These are phyloP conservation scores for Xerocomus minutiporus DNA, from an alignment of 1,284 basidiomycete species.

Conservation along the genomic window DNA sequence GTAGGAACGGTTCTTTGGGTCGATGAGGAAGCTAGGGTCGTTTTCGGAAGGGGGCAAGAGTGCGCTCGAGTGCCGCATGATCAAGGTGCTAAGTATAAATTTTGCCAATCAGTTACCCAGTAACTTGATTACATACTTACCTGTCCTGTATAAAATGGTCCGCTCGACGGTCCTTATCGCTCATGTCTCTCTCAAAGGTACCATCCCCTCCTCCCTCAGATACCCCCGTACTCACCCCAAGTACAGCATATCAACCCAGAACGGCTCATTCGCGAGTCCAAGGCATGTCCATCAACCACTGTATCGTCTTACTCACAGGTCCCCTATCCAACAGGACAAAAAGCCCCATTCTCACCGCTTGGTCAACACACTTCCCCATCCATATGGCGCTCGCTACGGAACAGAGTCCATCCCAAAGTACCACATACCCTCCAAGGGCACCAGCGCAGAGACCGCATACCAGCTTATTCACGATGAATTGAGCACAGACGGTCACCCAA, in stretches of 20 bases:
- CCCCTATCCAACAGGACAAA: conserved; percentile 40
- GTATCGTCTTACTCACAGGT: conserved; percentile 1
- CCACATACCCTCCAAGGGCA: conserved; percentile 58
- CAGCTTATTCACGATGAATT: conserved; percentile 86
- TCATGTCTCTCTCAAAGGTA: conserved; percentile 51
- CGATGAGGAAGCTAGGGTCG: conserved; percentile 57
- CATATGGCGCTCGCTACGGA: conserved; percentile 65
- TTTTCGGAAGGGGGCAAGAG: conserved; percentile 38
- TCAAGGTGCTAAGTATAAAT: not conserved
- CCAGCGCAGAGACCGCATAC: conserved; percentile 58
- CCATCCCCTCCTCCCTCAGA: not conserved
- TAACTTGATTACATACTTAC: not conserved
- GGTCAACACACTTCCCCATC: conserved; percentile 35
- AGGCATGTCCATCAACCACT: conserved; percentile 33
- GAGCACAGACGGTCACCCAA: conserved; percentile 59
- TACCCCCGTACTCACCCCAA: not conserved
- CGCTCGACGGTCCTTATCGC: not conserved
- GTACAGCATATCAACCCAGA: conserved; percentile 62
- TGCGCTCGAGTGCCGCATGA: conserved; percentile 23
- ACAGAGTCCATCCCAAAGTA: conserved; percentile 65
- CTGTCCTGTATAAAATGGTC: not conserved
- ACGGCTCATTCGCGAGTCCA: conserved; percentile 51
- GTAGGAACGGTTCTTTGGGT: conserved; percentile 57
- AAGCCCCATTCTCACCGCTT: conserved; percentile 38
- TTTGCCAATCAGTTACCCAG: not conserved